Base-by-base conservation (phyloP, 768 basidiomycete genomes). In the Mycena indigotica region DNA sequence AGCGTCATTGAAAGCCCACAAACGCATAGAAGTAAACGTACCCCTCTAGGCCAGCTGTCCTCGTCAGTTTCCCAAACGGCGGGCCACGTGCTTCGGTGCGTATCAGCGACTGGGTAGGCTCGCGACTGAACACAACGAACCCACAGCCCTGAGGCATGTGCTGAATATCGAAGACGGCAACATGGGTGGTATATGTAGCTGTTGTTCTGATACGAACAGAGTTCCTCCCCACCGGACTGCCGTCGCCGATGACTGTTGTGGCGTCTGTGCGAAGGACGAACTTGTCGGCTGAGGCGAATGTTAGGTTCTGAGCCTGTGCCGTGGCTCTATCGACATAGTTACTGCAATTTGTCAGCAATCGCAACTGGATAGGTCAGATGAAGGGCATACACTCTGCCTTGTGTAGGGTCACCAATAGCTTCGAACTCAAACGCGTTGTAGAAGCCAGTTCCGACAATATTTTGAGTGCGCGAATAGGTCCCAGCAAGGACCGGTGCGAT, bases 141-240 rank as follows among this genome's bases (percentile, higher is more conserved):
- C 74, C 79, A 66, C 81, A 81, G 5, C 81, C 83, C 56, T 81
- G 73, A 15, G 83, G 83, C 81, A 85, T 84, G 65, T 84, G 83
- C 16, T 67, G 61, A 26, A 81, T 63, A 60, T 82, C 74, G 57
- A 77, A 68, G 26, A 85, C 74, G 3, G 79, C 77, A 45, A 82
- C 81, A 60, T 83, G 82, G 15, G 75, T 81, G 3, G 74, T 78
- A 65, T 81, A 87, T 3, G 70, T 69, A 41, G 81, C 80, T 62
- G 79, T 80, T 15, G 79, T 78, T 46, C 73, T 70, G 57, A 87
- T 77, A 41, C 85, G 75, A 29, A 85, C 81, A 15, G 82, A 84
- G 49, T 78, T 73, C 26, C 85, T 72, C n/a, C 86, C 85, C 17
- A 78, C 69, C 1, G 81, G 79, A 35, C 65, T 70, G 0, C 84